These are phyloP conservation scores for Umbelopsis ramanniana DNA, from an alignment of 192 early-diverging fungal species.

Conservation along the genomic window DNA sequence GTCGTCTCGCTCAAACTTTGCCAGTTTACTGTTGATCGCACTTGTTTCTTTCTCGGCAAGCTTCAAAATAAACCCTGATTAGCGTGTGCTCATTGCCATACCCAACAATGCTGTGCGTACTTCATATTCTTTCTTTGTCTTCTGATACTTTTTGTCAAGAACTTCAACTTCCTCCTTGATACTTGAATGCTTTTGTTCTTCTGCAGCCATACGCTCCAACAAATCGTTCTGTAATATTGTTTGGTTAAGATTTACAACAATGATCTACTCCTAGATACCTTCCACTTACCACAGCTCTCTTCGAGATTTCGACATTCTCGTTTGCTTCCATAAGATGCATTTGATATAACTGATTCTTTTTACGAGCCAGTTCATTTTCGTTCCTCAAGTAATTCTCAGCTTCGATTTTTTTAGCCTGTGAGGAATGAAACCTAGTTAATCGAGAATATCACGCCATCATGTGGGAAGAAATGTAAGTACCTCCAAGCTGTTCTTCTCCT, in stretches of 20 bases:
- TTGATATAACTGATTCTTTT: slow-evolving; percentile 81
- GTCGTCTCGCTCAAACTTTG: slow-evolving; percentile 76
- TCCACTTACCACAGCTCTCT: slow-evolving; percentile 46
- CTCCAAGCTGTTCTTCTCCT: slow-evolving; percentile 82
- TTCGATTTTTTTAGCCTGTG: slow-evolving; percentile 72
- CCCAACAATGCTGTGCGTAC: slow-evolving; percentile 31
- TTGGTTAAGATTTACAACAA: neutral
- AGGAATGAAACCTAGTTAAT: neutral
- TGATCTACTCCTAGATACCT: neutral
- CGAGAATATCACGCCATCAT: neutral
- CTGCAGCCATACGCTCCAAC: slow-evolving; percentile 58
- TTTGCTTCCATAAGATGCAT: slow-evolving; percentile 68
- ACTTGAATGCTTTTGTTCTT: slow-evolving; percentile 61
- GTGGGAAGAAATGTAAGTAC: slow-evolving; percentile 33
- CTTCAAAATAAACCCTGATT: slow-evolving; percentile 19
- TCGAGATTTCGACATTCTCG: slow-evolving; percentile 51
- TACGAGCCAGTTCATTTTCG: slow-evolving; percentile 77
- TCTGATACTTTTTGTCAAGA: slow-evolving; percentile 63
- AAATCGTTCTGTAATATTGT: slow-evolving; percentile 49
- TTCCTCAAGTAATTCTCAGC: slow-evolving; percentile 79
- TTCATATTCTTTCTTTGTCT: slow-evolving; percentile 62
- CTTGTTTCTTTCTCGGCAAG: slow-evolving; percentile 59
- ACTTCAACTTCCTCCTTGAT: slow-evolving; percentile 66
- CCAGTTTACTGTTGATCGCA: slow-evolving; percentile 60
- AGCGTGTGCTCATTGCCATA: neutral